Base-by-base conservation (phyloP, 2,329 filamentous ascomycete species). In the Exophiala sp. region DNA sequence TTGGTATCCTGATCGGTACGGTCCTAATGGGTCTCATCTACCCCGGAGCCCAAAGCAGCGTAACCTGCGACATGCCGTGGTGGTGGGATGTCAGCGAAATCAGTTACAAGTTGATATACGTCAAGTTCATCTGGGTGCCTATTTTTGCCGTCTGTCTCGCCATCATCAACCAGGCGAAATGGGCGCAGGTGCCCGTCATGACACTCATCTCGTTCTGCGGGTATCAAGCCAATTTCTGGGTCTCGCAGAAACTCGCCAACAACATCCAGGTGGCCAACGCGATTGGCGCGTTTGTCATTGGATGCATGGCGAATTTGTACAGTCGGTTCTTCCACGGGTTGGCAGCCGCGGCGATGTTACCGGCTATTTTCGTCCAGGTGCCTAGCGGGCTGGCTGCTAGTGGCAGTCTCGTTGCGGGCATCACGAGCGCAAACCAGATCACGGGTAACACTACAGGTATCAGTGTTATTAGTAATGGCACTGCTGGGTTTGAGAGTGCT, bases 311-410 rank as follows among this genome's bases (percentile, higher is more conserved):
- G 3, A 94, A 95, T 61, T 66, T 89, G 2, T 91, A 94, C 72
- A 86, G 86, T 7, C 80, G 88, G 1, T 62, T 77, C 33, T 68
- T 86, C 6, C 89, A 91, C 67, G 88, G 87, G 1, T 81, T 95
- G 1, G 91, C 91, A 0, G 90, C 89, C 0, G 89, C 89, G 0
- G 87, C 88, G 1, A 88, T 96, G 78, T 74, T 95, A 8, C 91
- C 91, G 0, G 91, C 87, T 4, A 94, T 96, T 60, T 95, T 95
- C 59, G 80, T 84, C 3, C 79, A 83, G 55, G 82, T 85, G 0
- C 82, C 82, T 0, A 80, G 75, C 1, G 82, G 82, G 1, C 70
- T 85, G 2, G 79, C 81, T 2, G 81, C 83, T 1, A 77, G 74
- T 48, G 82, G 82, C 1, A 78, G 74, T 3, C 65, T 85, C 14